Conservation (phyloP, 2,329 filamentous ascomycete species). For the Xylariaceae sp. region DNA sequence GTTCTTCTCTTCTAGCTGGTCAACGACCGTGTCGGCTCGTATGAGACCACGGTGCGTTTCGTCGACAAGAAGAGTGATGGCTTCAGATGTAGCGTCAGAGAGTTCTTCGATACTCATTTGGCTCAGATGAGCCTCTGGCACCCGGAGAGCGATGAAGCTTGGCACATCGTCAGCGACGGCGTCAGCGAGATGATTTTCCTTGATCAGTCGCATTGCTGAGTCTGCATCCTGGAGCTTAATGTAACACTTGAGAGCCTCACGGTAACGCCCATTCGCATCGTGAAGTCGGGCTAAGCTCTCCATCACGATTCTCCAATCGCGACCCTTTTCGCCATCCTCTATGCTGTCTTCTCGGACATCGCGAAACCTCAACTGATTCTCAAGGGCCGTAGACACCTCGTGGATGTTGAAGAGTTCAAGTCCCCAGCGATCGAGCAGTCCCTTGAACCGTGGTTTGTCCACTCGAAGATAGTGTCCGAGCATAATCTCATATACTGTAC, state of each 20-base stretch:
- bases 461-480: constrained; percentile 82
- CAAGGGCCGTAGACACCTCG: constrained; percentile 71
- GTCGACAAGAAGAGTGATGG: constrained; percentile 80
- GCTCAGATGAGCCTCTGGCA: constrained; percentile 65
- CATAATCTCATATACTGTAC: constrained; percentile 82
- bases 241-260: constrained; percentile 83
- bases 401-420: constrained; percentile 77
- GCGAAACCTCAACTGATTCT: constrained; percentile 74
- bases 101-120: constrained; percentile 66
- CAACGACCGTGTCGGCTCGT: constrained; percentile 69
- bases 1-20: constrained; percentile 66
- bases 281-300: constrained; percentile 81
- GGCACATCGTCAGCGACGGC: constrained; percentile 86
- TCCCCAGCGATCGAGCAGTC: constrained; percentile 79
- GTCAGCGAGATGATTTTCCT: constrained; percentile 84
- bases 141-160: constrained; percentile 80
- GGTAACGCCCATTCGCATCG: constrained; percentile 72
- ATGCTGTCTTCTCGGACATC: constrained; percentile 73
- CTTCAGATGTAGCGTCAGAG: constrained; percentile 75
- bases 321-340: constrained; percentile 65
- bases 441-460: constrained; percentile 70
- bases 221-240: constrained; percentile 91
- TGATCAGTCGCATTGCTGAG: constrained; percentile 79
- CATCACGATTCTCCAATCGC: constrained; percentile 88
- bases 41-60: constrained; percentile 89